These are phyloP conservation scores for Coemansia sp. DNA, from an alignment of 192 early-diverging fungal genomes.

Conservation along the genomic window DNA sequence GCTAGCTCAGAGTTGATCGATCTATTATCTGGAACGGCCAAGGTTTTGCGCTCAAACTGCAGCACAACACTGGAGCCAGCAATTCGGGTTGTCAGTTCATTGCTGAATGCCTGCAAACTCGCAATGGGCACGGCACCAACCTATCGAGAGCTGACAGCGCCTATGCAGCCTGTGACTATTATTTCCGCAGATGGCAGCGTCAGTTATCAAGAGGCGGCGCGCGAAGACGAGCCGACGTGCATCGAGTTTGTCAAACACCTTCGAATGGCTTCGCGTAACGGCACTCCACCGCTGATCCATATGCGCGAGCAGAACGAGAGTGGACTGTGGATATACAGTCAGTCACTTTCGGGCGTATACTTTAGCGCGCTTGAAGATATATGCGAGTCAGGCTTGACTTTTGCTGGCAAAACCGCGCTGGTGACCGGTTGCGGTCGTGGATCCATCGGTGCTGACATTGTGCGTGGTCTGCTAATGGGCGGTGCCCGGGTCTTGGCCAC, in stretches of 20 bases:
- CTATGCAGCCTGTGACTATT: slow-evolving; percentile 69
- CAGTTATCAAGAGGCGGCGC: slow-evolving; percentile 73
- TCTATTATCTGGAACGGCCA: slow-evolving; percentile 73
- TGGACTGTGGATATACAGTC: slow-evolving; percentile 65
- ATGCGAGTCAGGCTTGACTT: slow-evolving; percentile 70
- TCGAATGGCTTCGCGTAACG: slow-evolving; percentile 48
- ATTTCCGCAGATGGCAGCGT: slow-evolving; percentile 72
- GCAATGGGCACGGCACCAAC: slow-evolving; percentile 64
- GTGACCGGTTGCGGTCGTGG: slow-evolving; percentile 88
- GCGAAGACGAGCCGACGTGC: slow-evolving; percentile 68
- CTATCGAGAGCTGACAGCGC: slow-evolving; percentile 78
- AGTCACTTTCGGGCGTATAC: slow-evolving; percentile 64
- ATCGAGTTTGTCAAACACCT: slow-evolving; percentile 81
- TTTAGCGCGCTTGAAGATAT: slow-evolving; percentile 66
- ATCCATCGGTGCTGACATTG: slow-evolving; percentile 87
- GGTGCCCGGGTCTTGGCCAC: slow-evolving; percentile 89
- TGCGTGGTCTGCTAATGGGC: slow-evolving; percentile 84
- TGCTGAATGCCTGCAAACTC: slow-evolving; percentile 75
- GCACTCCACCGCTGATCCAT: slow-evolving; percentile 41
- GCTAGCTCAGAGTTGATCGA: slow-evolving; percentile 64
- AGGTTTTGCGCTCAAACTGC: slow-evolving; percentile 61
- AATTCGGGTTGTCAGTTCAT: slow-evolving; percentile 51
- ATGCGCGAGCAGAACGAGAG: not conserved
- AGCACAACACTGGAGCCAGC: slow-evolving; percentile 57
- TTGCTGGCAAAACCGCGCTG: slow-evolving; percentile 75